A percentile compares a stretch with the other conserved stretches of the same genome.
phyloP scores from a whole-genome alignment of 1,284 basidiomycete species.

The Malassezia brasiliensis region DNA sequence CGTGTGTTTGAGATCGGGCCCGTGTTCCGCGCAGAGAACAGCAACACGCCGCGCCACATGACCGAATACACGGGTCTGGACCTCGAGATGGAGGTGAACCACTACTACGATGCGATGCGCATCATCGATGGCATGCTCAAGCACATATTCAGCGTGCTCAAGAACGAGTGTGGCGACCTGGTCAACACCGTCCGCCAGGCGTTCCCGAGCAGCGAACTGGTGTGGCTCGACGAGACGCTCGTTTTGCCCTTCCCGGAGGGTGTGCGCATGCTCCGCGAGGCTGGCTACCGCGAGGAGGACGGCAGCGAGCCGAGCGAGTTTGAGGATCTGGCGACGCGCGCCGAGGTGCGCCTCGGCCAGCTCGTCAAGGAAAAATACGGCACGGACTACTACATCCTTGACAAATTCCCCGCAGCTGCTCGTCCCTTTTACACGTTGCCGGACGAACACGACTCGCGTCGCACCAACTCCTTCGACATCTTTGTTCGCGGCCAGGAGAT shows the following conservation, averaged over 20 bases:
- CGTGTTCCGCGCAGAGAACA: conserved; percentile 45
- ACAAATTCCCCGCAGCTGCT: conserved; percentile 57
- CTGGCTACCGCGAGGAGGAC: conserved; percentile 41
- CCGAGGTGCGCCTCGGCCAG: conserved; percentile 81
- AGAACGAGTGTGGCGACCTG: conserved; percentile 23
- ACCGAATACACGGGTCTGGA: conserved; percentile 46
- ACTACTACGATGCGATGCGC: conserved; percentile 41
- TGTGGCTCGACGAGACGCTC: conserved; percentile 50
- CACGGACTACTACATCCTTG: conserved; percentile 59
- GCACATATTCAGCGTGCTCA: conserved; percentile 31
- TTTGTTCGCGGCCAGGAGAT: conserved; percentile 47
- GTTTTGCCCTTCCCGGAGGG: conserved; percentile 74
- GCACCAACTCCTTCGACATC: conserved; percentile 45
- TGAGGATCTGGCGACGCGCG: conserved; percentile 56
- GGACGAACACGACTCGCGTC: conserved; percentile 52
- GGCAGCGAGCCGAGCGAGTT: conserved; percentile 32
- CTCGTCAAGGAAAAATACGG: conserved; percentile 84
- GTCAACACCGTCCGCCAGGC: conserved; percentile 28
- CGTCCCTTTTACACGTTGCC: conserved; percentile 72
- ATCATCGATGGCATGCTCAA: conserved; percentile 43
- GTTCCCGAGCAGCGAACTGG: conserved; percentile 35
- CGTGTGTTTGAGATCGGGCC: conserved; percentile 45
- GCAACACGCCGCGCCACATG: conserved; percentile 41
- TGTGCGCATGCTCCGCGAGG: conserved; percentile 57
- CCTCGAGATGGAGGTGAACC: conserved; percentile 42